Conservation (phyloP, 352 stramenopile species). For the Pythium grandisporangium region DNA sequence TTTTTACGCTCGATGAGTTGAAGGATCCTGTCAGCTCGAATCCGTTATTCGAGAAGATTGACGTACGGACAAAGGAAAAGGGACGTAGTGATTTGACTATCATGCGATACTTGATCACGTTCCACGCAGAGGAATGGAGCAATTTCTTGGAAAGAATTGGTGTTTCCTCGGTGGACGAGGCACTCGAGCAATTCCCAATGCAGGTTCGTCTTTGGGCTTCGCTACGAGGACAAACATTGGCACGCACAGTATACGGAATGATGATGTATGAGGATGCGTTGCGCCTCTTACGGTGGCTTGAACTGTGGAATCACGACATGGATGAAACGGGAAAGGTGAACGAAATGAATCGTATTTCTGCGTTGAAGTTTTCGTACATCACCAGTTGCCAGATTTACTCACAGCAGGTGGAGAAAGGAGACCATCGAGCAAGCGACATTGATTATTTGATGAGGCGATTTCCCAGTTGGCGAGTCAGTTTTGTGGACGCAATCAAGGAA, state of each 20-base stretch:
- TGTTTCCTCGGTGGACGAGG: conserved; percentile 58
- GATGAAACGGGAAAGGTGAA: conserved; percentile 55
- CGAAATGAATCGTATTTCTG: conserved; percentile 80
- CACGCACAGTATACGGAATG: conserved; percentile 83
- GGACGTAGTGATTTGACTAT: conserved; percentile 73
- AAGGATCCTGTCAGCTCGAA: conserved; percentile 79
- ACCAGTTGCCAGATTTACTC: conserved; percentile 85
- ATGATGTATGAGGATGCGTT: conserved; percentile 87
- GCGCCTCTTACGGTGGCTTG: conserved; percentile 76
- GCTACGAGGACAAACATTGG: conserved; percentile 76
- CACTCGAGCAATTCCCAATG: conserved; percentile 45
- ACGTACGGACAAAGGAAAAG: conserved; percentile 67
- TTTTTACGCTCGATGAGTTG: conserved; percentile 83
- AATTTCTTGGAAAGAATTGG: conserved; percentile 84
- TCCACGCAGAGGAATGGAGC: conserved; percentile 83
- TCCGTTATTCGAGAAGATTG: conserved; percentile 63
- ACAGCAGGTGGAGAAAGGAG: conserved; percentile 60
- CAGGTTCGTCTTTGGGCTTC: conserved; percentile 82
- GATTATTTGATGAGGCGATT: conserved; percentile 86
- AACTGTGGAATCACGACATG: conserved; percentile 60
- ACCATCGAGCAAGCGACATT: conserved; percentile 82
- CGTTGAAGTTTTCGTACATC: conserved; percentile 86
- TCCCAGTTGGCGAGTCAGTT: conserved; percentile 83
- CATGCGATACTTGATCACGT: conserved; percentile 84
- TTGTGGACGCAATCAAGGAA: conserved; percentile 67